Evolutionary conservation across 2,329 filamentous ascomycete species (phyloP).

Genomic region (Sporothrix curviconia): DNA sequence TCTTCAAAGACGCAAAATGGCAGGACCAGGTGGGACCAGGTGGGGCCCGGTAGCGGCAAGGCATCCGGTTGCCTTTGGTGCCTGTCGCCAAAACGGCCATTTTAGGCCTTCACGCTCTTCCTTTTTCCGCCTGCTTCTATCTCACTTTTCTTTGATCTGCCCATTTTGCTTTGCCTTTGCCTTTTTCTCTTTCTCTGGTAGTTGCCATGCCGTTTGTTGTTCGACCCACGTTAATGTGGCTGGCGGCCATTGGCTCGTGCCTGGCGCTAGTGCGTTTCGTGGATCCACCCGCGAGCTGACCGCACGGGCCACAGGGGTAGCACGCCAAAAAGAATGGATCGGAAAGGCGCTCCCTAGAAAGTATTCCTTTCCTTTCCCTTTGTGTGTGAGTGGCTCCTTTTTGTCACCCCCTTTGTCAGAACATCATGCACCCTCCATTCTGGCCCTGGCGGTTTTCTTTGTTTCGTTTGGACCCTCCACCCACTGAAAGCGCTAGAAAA

Average conservation of each 20-base stretch:
- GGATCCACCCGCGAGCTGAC: slow-evolving; percentile 1
- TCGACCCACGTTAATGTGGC: background rate
- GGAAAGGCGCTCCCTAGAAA: background rate
- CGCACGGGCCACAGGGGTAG: slow-evolving; percentile 12
- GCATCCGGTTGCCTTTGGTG: no score
- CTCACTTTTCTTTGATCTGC: background rate
- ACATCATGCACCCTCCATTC: no score
- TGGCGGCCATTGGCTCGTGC: slow-evolving; percentile 11
- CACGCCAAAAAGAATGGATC: background rate
- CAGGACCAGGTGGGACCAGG: no score
- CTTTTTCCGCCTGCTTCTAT: background rate
- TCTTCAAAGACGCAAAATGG: no score
- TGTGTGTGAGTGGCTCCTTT: no score
- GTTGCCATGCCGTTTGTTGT: background rate
- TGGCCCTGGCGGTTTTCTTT: no score
- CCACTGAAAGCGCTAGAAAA: background rate
- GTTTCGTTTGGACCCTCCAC: background rate
- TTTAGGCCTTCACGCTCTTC: background rate
- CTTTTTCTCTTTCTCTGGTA: background rate
- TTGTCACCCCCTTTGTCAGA: no score
- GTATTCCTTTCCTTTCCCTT: background rate
- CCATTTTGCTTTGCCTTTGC: background rate
- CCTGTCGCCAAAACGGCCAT: no score
- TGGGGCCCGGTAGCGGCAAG: no score
- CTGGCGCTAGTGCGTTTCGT: slow-evolving; percentile 13